Conservation (phyloP, 345 rosid genomes). For the Arabis alpina region DNA sequence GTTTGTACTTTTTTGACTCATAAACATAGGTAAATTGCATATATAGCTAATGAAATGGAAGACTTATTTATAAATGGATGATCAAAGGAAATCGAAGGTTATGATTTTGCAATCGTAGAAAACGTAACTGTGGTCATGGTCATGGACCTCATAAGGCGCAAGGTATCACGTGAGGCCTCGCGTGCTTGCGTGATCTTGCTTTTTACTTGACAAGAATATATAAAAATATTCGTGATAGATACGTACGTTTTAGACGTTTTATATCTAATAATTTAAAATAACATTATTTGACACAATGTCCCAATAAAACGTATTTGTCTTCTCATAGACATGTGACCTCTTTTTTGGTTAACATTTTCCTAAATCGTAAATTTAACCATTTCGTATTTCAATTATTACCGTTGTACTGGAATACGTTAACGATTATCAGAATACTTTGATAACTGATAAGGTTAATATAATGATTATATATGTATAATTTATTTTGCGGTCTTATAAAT, state of each 20-base stretch:
- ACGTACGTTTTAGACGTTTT: conserved; percentile 9
- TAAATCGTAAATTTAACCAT: no score
- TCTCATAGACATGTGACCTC: conserved; percentile 44
- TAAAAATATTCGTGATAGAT: background rate
- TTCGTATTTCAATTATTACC: background rate
- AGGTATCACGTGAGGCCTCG: conserved; percentile 53
- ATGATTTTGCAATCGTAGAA: no score
- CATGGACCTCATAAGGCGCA: conserved; percentile 35
- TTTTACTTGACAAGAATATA: conserved; percentile 35
- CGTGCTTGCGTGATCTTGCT: conserved; percentile 51
- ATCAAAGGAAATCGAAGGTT: no score
- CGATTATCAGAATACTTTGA: background rate
- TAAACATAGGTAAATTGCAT: no score
- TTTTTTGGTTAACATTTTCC: no score
- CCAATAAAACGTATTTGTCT: conserved; percentile 37
- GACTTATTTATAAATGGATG: no score
- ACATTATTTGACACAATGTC: conserved; percentile 19
- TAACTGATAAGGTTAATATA: background rate
- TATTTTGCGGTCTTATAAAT: no score
- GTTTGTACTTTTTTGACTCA: no score
- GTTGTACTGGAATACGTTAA: background rate
- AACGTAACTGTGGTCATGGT: no score
- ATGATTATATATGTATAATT: no score
- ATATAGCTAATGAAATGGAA: no score
- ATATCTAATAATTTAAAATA: no score